A percentile compares a stretch with the other conserved stretches of the same genome.
Conservation (phyloP, 1,139 yeast genomes). For the Debaryomyces singareniensis region DNA sequence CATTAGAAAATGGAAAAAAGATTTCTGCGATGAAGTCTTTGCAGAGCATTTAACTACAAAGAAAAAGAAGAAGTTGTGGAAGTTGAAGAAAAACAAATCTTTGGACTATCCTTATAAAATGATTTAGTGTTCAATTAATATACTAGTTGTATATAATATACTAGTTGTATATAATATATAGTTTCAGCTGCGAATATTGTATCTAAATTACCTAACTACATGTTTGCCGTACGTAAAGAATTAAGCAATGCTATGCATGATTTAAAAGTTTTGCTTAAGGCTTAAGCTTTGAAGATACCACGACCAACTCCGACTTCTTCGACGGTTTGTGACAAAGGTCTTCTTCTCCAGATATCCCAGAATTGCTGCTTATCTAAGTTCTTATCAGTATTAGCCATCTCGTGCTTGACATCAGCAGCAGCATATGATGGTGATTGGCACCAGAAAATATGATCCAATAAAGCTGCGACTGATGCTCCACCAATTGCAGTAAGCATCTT, state of each 20-base stretch:
- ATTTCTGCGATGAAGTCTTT: slow-evolving; percentile 74
- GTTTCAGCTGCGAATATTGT: no score
- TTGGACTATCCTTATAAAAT: slow-evolving; percentile 75
- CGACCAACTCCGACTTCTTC: slow-evolving; percentile 68
- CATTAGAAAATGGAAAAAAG: slow-evolving; percentile 70
- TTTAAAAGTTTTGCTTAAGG: background rate
- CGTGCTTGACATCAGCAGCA: slow-evolving; percentile 31
- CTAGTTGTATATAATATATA: slow-evolving; percentile 1
- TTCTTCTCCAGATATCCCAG: slow-evolving; percentile 79
- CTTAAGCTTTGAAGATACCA: slow-evolving; percentile 38
- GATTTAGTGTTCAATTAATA: slow-evolving; percentile 4
- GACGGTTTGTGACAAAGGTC: slow-evolving; percentile 76
- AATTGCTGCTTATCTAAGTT: slow-evolving; percentile 55
- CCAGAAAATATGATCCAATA: slow-evolving; percentile 36
- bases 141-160: background rate
- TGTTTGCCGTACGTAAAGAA: background rate
- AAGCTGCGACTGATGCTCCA: slow-evolving; percentile 35
- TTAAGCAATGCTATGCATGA: background rate
- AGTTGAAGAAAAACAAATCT: slow-evolving; percentile 65
- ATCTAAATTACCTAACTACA: background rate
- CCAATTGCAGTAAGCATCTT: slow-evolving; percentile 36
- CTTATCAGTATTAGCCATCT: slow-evolving; percentile 28
- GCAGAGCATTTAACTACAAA: slow-evolving; percentile 79
- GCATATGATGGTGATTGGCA: slow-evolving; percentile 39
- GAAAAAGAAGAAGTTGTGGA: slow-evolving; percentile 88